Base-by-base conservation (phyloP, 1,284 basidiomycete genomes). In the Gomphus bonarii region DNA sequence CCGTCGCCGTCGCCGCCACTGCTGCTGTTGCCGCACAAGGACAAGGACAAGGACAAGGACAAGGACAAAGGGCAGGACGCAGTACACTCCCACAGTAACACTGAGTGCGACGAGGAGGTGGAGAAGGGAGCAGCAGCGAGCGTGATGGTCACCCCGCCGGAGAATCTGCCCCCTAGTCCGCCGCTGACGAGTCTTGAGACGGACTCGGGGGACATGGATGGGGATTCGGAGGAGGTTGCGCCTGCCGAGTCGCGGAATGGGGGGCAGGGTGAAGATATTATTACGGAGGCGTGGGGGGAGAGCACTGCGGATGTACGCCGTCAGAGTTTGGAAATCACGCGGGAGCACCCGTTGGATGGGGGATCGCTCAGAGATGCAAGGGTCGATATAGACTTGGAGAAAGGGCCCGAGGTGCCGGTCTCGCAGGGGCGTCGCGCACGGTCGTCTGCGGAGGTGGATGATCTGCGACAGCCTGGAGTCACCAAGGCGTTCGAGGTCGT, bases 101-200 rank as follows among this genome's bases (percentile, higher is more conserved):
- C n/a, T n/a, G n/a, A n/a, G n/a, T n/a, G n/a, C n/a, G n/a, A n/a
- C n/a, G n/a, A n/a, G 51, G 22, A 5, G 38, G 28, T 11, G 51
- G 14, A 20, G 28, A 7, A 11, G 20, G 20, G 35, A 1, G 51
- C 22, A 18, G n/a, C n/a, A n/a, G n/a, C 28, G 1, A 7, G 51
- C 25, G 35, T 43, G 20, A 49, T 57, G 47, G 28, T 40, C 47
- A 57, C 48, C 3, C 47, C 55, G 55, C 55, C 55, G 0, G 55
- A 35, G 54, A 61, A 12, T 42, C 53, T 63, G 12, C 61, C 61
- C 5, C 62, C 62, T 1, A 63, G 62, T 51, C 62, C 62, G 25
- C 61, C 62, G 28, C 54, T 63, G 22, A 63, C 62, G 51, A 58
- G 31, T n/a, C 30, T 38, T n/a, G 57, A 56, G 11, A 48, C 28